These are phyloP conservation scores for Cyberlindnera subsufficiens DNA, from an alignment of 805 yeast species.

Conservation along the genomic window DNA sequence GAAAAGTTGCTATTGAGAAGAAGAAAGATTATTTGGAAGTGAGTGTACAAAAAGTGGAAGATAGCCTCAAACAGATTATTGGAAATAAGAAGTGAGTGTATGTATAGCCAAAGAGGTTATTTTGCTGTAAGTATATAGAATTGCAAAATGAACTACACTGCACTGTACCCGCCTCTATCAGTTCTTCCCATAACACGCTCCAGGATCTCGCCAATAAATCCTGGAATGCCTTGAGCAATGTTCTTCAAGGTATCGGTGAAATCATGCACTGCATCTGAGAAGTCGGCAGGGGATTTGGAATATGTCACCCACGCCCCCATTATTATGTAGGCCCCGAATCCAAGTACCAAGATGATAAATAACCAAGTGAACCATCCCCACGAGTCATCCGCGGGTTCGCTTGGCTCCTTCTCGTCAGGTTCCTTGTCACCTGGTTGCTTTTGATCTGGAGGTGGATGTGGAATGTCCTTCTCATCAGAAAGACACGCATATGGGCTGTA, in stretches of 20 bases:
- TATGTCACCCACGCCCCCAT: constrained; percentile 74
- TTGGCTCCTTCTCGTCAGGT: constrained; percentile 17
- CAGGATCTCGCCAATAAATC: constrained; percentile 60
- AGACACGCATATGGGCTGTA: constrained; percentile 37
- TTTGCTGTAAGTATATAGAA: neutral
- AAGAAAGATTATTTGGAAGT: constrained; percentile 71
- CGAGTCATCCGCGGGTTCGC: constrained; percentile 26
- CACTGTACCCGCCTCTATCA: constrained; percentile 86
- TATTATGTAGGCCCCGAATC: constrained; percentile 64
- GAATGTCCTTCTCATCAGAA: constrained; percentile 25
- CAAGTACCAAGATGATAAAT: constrained; percentile 66
- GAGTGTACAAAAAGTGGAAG: constrained; percentile 68
- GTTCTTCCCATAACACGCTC: constrained; percentile 60
- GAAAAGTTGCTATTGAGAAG: constrained; percentile 52
- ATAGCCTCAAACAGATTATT: constrained; percentile 34
- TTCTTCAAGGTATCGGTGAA: constrained; percentile 63
- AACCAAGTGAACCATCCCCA: constrained; percentile 85
- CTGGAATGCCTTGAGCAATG: constrained; percentile 53
- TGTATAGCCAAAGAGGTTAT: neutral
- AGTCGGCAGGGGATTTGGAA: constrained; percentile 58
- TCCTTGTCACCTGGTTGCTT: constrained; percentile 24
- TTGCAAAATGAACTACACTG: constrained; percentile 46
- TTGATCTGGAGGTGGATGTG: constrained; percentile 10
- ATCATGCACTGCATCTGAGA: constrained; percentile 69
- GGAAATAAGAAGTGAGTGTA: neutral